These are phyloP conservation scores for Paecilomyces fulvus DNA, from an alignment of 2,329 filamentous ascomycete species.

Conservation along the genomic window DNA sequence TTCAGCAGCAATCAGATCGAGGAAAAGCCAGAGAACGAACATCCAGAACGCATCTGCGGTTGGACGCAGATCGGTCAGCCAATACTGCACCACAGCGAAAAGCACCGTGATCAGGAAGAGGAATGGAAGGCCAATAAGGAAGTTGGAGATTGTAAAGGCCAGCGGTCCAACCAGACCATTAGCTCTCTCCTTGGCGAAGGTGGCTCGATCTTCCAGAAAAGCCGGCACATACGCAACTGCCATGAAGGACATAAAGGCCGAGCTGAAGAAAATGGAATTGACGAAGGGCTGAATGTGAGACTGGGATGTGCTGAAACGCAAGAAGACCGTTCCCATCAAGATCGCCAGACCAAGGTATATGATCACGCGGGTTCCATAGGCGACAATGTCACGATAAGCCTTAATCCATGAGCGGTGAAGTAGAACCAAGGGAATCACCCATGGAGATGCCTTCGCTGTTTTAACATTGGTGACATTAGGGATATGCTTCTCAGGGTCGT, in stretches of 20 bases:
- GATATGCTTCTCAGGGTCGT: conserved; percentile 18
- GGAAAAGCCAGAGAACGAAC: conserved; percentile 77
- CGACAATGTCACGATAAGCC: conserved; percentile 73
- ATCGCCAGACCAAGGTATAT: conserved; percentile 77
- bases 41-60: conserved; percentile 60
- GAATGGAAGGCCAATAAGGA: conserved; percentile 72
- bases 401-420: conserved; percentile 76
- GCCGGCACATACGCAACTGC: conserved; percentile 77
- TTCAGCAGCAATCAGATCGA: conserved; percentile 75
- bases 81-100: conserved; percentile 71
- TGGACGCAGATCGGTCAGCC: conserved; percentile 67
- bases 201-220: conserved; percentile 68
- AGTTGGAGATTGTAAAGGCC: conserved; percentile 68
- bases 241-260: conserved; percentile 73
- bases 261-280: conserved; percentile 72
- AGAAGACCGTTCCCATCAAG: conserved; percentile 83
- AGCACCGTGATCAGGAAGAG: conserved; percentile 68
- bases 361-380: conserved; percentile 70
- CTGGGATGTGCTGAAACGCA: conserved; percentile 61
- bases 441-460: conserved; percentile 33
- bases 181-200: conserved; percentile 66
- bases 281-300: conserved; percentile 70
- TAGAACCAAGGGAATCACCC: conserved; percentile 53
- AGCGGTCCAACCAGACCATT: conserved; percentile 74
- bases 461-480: conserved; percentile 10